Percentiles rank a stretch among this genome's conserved stretches.
Evolutionary conservation across 2,329 filamentous ascomycete genomes (phyloP).

Genomic region (Clarireedia monteithiana): DNA sequence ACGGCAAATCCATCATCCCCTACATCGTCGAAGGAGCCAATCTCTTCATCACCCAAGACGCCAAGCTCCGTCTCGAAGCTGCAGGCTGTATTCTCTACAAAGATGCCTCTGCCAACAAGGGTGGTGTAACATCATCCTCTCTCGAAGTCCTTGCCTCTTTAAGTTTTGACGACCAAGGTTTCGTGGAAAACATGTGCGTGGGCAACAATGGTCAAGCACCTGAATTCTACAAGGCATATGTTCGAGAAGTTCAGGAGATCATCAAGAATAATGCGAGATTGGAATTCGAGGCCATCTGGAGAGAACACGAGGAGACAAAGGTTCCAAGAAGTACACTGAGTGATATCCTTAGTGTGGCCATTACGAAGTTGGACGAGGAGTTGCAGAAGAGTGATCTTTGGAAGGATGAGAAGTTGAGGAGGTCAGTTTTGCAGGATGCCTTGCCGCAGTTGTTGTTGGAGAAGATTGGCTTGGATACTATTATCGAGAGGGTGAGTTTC

Average conservation of each 20-base stretch:
- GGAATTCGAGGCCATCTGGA: constrained; percentile 98
- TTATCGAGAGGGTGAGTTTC: constrained; percentile 63
- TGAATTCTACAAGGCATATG: constrained; percentile 88
- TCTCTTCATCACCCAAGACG: constrained; percentile 97
- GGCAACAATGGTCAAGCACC: constrained; percentile 68
- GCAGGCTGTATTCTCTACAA: constrained; percentile 96
- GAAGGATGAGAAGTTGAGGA: constrained; percentile 71
- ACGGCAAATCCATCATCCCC: constrained; percentile 79
- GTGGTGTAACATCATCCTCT: constrained; percentile 93
- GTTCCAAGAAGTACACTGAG: constrained; percentile 77
- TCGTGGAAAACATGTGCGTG: constrained; percentile 91
- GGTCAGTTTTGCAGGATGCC: constrained; percentile 74
- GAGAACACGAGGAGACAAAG: constrained; percentile 78
- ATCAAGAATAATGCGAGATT: constrained; percentile 87
- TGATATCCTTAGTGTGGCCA: constrained; percentile 83
- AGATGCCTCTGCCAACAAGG: constrained; percentile 97
- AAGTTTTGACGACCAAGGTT: constrained; percentile 84
- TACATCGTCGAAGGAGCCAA: constrained; percentile 98
- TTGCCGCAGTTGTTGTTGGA: constrained; percentile 76
- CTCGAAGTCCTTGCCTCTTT: constrained; percentile 91
- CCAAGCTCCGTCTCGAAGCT: constrained; percentile 88
- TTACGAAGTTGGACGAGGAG: constrained; percentile 95
- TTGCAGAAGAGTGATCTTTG: constrained; percentile 89
- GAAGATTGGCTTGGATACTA: constrained; percentile 85
- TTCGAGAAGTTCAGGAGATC: constrained; percentile 81